Base-by-base conservation (phyloP, 139 green algal genomes). In the Chlamydomonas sphaeroides region DNA sequence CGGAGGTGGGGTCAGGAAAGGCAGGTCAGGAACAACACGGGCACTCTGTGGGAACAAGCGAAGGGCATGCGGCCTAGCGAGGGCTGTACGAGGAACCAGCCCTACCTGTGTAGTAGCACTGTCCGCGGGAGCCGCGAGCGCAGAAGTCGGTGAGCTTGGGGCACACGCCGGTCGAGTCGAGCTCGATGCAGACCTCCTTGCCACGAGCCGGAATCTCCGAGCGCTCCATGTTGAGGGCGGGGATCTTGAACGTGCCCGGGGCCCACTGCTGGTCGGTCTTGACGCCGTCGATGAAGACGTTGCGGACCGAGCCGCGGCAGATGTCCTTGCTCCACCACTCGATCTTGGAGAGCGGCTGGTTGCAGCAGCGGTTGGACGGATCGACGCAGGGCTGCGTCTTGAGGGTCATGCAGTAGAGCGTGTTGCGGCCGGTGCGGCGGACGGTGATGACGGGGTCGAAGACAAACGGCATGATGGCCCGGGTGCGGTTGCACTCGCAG, bases 241-340 rank as follows among this genome's bases (percentile, higher is more conserved):
- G 73, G 57, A 65, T 35, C 57, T 65, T 65, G 57, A 65, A 61
- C 14, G 51, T 30, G 25, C 25, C 65, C 30, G 30, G 28, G 30
- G 59, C 41, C 74, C 74, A 80, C 59, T 80, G 74, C 41, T 70
- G 74, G 74, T 80, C 61, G 0, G 70, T 11, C 74, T 80, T 80
- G 74, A 35, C 57, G 30, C 57, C 57, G 57, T 65, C 57, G 11
- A 65, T 35, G 57, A 30, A 65, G 26, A 65, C 57, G 28, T 17
- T 18, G 26, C 36, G 35, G 28, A 65, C 57, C 11, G 11, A 30
- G 28, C 57, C 6, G 28, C 57, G 57, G 57, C 57, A 65, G 26
- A 15, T 28, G 28, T 35, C 57, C 57, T 65, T 65, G 57, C 7
- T 36, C 57, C 57, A 65, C 57, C 57, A 65, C 57, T 65, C 57